Percentiles rank a stretch among this genome's conserved stretches.
Conservation (phyloP, 371 early-diverging fungal genomes). For the Apophysomyces sp. region DNA sequence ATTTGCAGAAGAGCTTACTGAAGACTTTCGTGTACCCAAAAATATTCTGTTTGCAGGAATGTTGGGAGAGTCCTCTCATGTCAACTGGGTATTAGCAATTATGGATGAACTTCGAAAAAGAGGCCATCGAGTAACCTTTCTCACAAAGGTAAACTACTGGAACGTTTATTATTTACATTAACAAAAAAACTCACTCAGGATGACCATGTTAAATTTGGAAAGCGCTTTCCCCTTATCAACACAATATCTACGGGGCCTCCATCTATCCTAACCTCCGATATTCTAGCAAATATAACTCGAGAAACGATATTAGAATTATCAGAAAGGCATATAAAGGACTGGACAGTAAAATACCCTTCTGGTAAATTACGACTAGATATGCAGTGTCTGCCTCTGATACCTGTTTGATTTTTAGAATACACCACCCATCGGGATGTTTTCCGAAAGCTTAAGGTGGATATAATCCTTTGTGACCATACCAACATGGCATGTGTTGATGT, state of each 20-base stretch:
- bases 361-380: too few species aligned
- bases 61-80: conserved; percentile 18
- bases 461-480: background rate
- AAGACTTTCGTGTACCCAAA: background rate
- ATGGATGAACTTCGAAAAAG: conserved; percentile 8
- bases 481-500: background rate
- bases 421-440: background rate
- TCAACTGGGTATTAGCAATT: conserved; percentile 13
- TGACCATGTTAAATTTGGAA: background rate
- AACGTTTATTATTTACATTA: background rate
- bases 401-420: background rate
- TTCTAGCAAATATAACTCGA: too few species aligned
- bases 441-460: background rate
- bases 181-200: background rate
- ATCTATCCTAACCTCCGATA: background rate
- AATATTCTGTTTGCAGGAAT: conserved; percentile 10
- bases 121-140: conserved; percentile 9
- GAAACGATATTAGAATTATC: too few species aligned
- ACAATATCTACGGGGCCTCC: background rate
- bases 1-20: background rate
- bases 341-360: too few species aligned
- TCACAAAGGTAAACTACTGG: conserved; percentile 9
- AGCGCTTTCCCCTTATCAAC: background rate
- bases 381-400: background rate
- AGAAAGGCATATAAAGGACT: too few species aligned